phyloP scores from a whole-genome alignment of 2,329 filamentous ascomycete genomes.

The Laburnicola sp. region DNA sequence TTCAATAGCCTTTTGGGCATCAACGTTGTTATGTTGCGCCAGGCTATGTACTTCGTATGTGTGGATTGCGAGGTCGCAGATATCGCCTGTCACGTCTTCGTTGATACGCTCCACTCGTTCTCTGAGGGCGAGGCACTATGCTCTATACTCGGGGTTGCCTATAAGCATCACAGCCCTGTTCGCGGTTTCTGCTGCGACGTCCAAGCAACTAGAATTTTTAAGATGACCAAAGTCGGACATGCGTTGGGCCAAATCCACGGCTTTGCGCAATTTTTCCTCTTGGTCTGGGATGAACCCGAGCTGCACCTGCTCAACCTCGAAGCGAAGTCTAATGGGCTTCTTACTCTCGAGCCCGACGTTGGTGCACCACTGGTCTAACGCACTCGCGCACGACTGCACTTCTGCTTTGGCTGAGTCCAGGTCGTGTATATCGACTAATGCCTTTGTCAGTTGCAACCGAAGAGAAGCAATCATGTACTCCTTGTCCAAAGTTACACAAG shows the following conservation, averaged over 20 bases:
- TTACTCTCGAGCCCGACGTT: background rate
- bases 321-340: background rate
- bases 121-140: background rate
- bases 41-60: background rate
- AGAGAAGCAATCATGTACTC: background rate
- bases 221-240: background rate
- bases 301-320: background rate
- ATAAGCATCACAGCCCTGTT: background rate
- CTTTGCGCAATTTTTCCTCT: background rate
- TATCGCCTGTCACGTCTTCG: constrained; percentile 1
- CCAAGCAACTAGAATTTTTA: background rate
- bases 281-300: background rate
- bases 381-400: background rate
- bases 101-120: background rate
- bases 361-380: constrained; percentile 2
- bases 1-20: constrained; percentile 4
- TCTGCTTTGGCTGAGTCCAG: background rate
- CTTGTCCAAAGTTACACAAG: background rate
- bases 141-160: background rate
- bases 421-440: constrained; percentile 1
- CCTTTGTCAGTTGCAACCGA: constrained; percentile 1
- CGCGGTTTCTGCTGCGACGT: background rate
- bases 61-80: constrained; percentile 2
- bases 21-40: background rate
- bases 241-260: background rate